Evolutionary conservation across 2,329 filamentous ascomycete species (phyloP).

Genomic region (Exophiala sp.): DNA sequence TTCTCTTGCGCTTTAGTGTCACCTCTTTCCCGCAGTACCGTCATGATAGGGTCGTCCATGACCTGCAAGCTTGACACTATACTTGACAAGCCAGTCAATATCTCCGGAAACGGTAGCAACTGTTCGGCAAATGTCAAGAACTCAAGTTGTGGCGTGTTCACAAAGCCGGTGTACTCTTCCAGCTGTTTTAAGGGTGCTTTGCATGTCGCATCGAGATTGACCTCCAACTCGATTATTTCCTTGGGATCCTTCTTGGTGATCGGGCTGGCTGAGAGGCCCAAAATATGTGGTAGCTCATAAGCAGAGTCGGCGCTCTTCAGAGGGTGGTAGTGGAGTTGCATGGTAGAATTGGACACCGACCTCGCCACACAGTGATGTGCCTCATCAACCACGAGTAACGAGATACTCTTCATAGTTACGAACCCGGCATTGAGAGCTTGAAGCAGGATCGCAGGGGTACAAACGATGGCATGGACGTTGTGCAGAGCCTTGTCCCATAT

Average conservation of each 20-base stretch:
- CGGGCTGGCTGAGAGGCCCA: conserved; percentile 78
- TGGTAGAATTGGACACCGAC: conserved; percentile 63
- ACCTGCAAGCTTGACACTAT: conserved; percentile 49
- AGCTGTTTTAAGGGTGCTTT: conserved; percentile 63
- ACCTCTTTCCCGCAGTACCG: conserved; percentile 43
- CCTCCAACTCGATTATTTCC: conserved; percentile 52
- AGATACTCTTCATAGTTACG: conserved; percentile 56
- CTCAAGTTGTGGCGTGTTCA: conserved; percentile 59
- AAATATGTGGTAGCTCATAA: conserved; percentile 54
- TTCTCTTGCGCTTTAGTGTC: conserved; percentile 29
- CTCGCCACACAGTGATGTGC: conserved; percentile 68
- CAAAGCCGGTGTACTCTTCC: conserved; percentile 61
- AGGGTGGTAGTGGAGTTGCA: conserved; percentile 64
- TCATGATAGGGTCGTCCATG: conserved; percentile 55
- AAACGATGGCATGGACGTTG: conserved; percentile 66
- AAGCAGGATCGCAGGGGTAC: conserved; percentile 66
- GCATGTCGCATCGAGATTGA: conserved; percentile 63
- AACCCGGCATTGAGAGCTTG: conserved; percentile 73
- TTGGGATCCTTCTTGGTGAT: conserved; percentile 45
- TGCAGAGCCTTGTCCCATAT: conserved; percentile 63
- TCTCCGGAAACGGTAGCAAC: conserved; percentile 11
- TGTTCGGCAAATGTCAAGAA: conserved; percentile 33
- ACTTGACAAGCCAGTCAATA: conserved; percentile 42
- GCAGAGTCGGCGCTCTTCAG: conserved; percentile 35
- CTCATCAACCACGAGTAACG: conserved; percentile 77